Evolutionary conservation across 192 early-diverging fungal species (phyloP).

Genomic region (Phlyctochytrium planicorne): DNA sequence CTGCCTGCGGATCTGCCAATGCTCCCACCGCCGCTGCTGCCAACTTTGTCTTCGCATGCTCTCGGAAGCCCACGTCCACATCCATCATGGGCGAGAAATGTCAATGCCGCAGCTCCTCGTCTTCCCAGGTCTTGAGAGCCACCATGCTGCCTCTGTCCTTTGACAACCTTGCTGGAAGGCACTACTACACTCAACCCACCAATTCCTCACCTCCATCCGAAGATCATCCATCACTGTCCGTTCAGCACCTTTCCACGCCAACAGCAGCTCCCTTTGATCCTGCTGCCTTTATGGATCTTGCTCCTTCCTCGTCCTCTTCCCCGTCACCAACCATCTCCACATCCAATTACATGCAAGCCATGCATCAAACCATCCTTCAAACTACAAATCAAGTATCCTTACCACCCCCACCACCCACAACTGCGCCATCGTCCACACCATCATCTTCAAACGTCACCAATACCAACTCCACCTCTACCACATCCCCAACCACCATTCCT

Average conservation of each 20-base stretch:
- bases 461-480: too few relatives aligned
- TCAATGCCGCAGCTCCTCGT: neutral
- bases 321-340: neutral
- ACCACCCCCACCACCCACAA: too few relatives aligned
- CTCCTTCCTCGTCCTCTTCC: neutral
- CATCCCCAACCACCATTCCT: neutral
- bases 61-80: too few relatives aligned
- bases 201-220: neutral
- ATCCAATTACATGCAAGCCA: too few relatives aligned
- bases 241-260: neutral
- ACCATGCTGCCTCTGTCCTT: neutral
- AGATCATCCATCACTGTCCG: neutral
- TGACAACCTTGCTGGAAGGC: neutral
- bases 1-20: too few relatives aligned
- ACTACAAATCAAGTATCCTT: neutral
- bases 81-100: neutral
- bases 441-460: too few relatives aligned
- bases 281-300: neutral
- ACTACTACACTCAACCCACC: neutral
- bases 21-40: too few relatives aligned
- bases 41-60: too few relatives aligned
- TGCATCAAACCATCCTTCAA: neutral
- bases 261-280: neutral
- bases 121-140: neutral
- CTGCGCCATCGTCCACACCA: too few relatives aligned